phyloP scores from a whole-genome alignment of 148 eudicot species.

The Diospyros kaki region DNA sequence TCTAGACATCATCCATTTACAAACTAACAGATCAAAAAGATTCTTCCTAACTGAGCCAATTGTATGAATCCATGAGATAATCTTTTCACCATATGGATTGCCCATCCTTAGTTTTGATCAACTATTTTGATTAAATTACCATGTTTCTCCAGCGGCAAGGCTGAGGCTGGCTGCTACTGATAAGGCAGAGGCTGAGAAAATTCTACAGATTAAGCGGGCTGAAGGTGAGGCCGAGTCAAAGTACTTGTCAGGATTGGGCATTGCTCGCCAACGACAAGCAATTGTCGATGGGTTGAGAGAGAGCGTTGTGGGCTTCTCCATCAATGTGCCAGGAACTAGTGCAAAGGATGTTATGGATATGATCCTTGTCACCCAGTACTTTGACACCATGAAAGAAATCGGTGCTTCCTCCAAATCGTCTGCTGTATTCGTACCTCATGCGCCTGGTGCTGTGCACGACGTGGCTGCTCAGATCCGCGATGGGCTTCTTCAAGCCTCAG shows the following conservation, averaged over 20 bases:
- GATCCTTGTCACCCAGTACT: constrained; percentile 18
- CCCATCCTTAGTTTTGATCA: too few species aligned
- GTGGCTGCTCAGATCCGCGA: constrained; percentile 30
- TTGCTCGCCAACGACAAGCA: constrained; percentile 12
- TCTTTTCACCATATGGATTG: too few species aligned
- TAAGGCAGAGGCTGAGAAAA: constrained; percentile 19
- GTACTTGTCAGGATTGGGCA: constrained; percentile 13
- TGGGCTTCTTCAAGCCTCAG: constrained; percentile 32
- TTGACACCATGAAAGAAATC: constrained; percentile 39
- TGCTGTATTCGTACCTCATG: constrained; percentile 31
- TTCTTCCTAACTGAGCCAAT: too few species aligned
- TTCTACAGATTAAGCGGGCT: constrained; percentile 13
- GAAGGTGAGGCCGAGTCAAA: constrained; percentile 13
- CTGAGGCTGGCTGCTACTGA: constrained; percentile 12
- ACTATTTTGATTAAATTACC: too few species aligned
- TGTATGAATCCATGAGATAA: too few species aligned
- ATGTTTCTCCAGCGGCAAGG: constrained; percentile 11
- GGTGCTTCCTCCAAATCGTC: constrained; percentile 31
- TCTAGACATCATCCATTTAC: too few species aligned
- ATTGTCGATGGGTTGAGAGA: constrained; percentile 15
- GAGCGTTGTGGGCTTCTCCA: constrained; percentile 14
- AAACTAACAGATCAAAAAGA: too few species aligned
- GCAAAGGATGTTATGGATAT: constrained; percentile 17
- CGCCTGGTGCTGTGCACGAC: constrained; percentile 32
- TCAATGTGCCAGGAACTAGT: constrained; percentile 8